Evolutionary conservation across 345 rosid species (phyloP).

Genomic region (Heritiera fomes): DNA sequence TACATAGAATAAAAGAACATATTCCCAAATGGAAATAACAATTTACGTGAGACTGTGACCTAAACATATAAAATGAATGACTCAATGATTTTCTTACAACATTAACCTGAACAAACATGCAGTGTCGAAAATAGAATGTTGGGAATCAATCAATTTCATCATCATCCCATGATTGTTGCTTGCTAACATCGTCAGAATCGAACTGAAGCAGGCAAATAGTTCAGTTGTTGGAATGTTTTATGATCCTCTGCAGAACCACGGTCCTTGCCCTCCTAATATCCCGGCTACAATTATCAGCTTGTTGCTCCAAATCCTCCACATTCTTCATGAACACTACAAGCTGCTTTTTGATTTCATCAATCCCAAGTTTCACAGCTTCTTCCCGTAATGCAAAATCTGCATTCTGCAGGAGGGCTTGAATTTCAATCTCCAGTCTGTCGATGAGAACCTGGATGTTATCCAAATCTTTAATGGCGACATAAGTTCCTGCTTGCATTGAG

Average conservation of each 20-base stretch:
- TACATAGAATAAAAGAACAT: conserved; percentile 9
- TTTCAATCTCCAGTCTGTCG: conserved; percentile 69
- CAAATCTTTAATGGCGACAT: conserved; percentile 70
- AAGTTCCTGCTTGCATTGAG: conserved; percentile 81
- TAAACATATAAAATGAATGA: neutral
- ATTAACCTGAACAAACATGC: conserved; percentile 5
- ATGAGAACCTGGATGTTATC: conserved; percentile 65
- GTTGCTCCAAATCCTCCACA: conserved; percentile 75
- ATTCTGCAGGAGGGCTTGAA: conserved; percentile 49
- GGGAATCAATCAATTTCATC: conserved; percentile 6
- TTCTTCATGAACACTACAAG: conserved; percentile 71
- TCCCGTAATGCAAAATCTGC: conserved; percentile 61
- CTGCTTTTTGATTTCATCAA: conserved; percentile 71
- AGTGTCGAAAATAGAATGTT: neutral
- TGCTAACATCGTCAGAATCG: conserved; percentile 5
- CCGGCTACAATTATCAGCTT: conserved; percentile 76
- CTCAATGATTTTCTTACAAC: neutral
- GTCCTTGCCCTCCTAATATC: conserved; percentile 91
- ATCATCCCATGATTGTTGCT: neutral
- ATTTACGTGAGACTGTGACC: neutral
- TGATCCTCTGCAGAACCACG: conserved; percentile 91
- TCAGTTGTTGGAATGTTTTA: conserved; percentile 52
- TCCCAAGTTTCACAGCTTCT: conserved; percentile 59
- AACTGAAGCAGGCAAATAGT: conserved; percentile 16
- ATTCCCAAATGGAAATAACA: neutral